A percentile compares a stretch with the other conserved stretches of the same genome.
Evolutionary conservation across 2,329 filamentous ascomycete species (phyloP).

Genomic region (Trichocomaceae sp.): DNA sequence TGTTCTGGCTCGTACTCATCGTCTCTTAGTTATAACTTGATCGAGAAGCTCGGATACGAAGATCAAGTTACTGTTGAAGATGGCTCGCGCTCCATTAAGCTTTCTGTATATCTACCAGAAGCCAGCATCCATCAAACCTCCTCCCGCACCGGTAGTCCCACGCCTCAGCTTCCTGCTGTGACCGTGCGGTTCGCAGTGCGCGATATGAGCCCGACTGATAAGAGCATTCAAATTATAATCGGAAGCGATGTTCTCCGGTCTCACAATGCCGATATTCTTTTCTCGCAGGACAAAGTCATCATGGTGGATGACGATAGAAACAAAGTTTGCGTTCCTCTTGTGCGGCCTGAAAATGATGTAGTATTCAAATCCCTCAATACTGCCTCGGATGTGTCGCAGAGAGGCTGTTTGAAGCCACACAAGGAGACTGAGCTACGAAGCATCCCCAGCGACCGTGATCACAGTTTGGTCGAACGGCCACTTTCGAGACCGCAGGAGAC

Average conservation of each 20-base stretch:
- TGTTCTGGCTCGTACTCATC: conserved; percentile 90
- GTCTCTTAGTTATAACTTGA: conserved; percentile 66
- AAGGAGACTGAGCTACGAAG: conserved; percentile 18
- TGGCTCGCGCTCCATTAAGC: conserved; percentile 61
- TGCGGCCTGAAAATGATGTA: conserved; percentile 80
- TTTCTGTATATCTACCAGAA: conserved; percentile 85
- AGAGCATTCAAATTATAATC: conserved; percentile 73
- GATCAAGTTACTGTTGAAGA: conserved; percentile 62
- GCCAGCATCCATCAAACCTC: conserved; percentile 69
- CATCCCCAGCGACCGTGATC: not conserved
- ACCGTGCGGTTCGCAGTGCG: conserved; percentile 71
- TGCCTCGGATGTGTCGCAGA: conserved; percentile 27
- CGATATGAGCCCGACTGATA: conserved; percentile 43
- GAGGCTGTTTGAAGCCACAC: conserved; percentile 10
- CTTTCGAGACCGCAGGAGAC: conserved; percentile 26
- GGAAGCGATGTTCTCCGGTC: conserved; percentile 81
- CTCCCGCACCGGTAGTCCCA: conserved; percentile 65
- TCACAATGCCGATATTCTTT: conserved; percentile 82
- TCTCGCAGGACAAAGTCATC: conserved; percentile 85
- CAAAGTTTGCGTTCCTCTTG: conserved; percentile 83
- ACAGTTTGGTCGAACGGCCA: conserved; percentile 17
- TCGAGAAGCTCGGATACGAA: conserved; percentile 66
- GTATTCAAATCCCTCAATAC: conserved; percentile 73
- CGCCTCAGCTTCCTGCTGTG: conserved; percentile 74
- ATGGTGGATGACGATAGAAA: conserved; percentile 80